These are phyloP conservation scores for Fallopia convolvulus DNA, from an alignment of 148 eudicot genomes.

Conservation along the genomic window DNA sequence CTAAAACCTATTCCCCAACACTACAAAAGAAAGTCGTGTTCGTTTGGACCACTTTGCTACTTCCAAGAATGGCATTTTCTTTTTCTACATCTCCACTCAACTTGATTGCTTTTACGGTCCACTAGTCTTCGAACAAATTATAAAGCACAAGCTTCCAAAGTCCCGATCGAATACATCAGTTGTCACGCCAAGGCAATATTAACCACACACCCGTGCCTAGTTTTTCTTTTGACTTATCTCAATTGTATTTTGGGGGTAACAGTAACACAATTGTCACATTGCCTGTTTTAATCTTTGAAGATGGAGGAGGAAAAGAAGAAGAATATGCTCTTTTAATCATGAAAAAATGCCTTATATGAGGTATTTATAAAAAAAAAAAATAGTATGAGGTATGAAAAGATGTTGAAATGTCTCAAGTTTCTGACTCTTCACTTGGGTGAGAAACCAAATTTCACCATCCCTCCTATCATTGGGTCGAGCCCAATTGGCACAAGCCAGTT, in stretches of 20 bases:
- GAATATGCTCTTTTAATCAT: too few relatives aligned
- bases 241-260: neutral
- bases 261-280: neutral
- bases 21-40: neutral
- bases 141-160: neutral
- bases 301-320: too few relatives aligned
- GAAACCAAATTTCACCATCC: too few relatives aligned
- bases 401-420: too few relatives aligned
- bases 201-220: neutral
- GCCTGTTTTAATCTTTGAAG: too few relatives aligned
- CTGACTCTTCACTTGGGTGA: too few relatives aligned
- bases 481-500: too few relatives aligned
- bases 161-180: neutral
- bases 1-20: too few relatives aligned
- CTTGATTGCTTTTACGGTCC: neutral
- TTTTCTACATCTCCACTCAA: neutral
- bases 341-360: too few relatives aligned
- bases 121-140: neutral
- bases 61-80: neutral
- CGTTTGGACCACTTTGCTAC: neutral
- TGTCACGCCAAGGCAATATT: neutral
- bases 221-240: neutral
- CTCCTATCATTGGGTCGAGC: too few relatives aligned
- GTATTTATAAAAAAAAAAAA: too few relatives aligned
- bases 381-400: too few relatives aligned